Evolutionary conservation across 257 asterid genomes (phyloP).

Genomic region (Salvia hispanica): DNA sequence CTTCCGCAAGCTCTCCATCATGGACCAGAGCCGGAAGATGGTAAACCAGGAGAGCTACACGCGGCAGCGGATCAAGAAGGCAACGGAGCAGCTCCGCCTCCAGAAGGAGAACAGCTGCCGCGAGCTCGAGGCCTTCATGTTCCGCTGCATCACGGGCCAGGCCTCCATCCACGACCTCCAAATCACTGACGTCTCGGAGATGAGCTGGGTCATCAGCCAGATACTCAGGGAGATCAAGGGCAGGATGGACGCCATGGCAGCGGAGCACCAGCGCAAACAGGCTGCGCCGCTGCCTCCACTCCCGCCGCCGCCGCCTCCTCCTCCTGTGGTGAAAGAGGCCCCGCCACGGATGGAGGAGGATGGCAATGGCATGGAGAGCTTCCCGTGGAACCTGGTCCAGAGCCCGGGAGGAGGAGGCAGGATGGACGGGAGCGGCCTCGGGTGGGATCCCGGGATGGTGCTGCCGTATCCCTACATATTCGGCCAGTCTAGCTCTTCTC

Average conservation of each 20-base stretch:
- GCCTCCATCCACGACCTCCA: slow-evolving; percentile 15
- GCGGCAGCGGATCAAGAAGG: slow-evolving; percentile 42
- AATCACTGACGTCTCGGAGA: slow-evolving; percentile 31
- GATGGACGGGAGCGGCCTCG: slow-evolving; percentile 4
- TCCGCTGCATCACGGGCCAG: slow-evolving; percentile 17
- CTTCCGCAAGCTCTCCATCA: too few species aligned
- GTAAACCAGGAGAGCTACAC: slow-evolving; percentile 49
- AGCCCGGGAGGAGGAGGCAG: slow-evolving; percentile 22
- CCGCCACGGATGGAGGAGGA: not conserved
- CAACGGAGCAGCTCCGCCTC: slow-evolving; percentile 34
- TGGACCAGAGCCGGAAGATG: slow-evolving; percentile 44
- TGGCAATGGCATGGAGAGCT: slow-evolving; percentile 17
- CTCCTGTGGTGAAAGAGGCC: not conserved
- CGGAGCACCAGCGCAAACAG: not conserved
- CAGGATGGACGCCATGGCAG: slow-evolving; percentile 25
- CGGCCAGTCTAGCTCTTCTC: not conserved
- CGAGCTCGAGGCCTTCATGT: slow-evolving; percentile 37
- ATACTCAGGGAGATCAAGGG: slow-evolving; percentile 26
- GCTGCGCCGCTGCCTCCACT: not conserved
- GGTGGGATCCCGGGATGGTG: slow-evolving; percentile 35
- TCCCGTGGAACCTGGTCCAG: slow-evolving; percentile 40
- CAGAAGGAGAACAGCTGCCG: slow-evolving; percentile 38
- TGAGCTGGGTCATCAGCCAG: slow-evolving; percentile 35
- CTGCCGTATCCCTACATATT: slow-evolving; percentile 33
- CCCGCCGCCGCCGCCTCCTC: not conserved